Base-by-base conservation (phyloP, 2,329 filamentous ascomycete species). In the Hymenoscyphus repandus region DNA sequence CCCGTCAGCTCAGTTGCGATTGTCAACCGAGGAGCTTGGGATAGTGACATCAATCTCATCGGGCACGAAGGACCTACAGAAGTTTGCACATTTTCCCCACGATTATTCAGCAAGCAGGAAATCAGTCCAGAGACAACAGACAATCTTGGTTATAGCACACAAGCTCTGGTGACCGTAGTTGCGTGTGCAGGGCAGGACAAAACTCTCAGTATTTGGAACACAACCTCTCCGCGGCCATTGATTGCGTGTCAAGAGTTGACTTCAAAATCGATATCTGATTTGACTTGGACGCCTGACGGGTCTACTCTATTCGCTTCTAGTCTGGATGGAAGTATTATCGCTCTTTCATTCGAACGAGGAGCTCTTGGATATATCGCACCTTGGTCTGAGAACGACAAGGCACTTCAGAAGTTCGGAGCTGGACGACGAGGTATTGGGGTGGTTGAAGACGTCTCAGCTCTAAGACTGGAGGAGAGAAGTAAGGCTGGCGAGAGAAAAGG, bases 1-100 rank as follows among this genome's bases (percentile, higher is more conserved):
- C 95, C 93, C 1, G 93, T 99, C 20, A 96, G 90, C 71, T 96
- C 92, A 0, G 92, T 97, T 31, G 92, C 93, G 4, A 97, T 99
- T 52, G 90, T 99, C 50, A 90, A 93, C 65, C 86, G 93, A 60
- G 86, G 88, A 15, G 81, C 82, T 34, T 99, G 95, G 93, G 90
- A 96, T 63, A 90, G 90, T 57, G 90, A 99, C 64, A 97, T 97
- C 71, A 96, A 96, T 67, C 70, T 99, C 53, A 96, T 99, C 54
- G 93, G 93, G 7, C 93, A 99, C 66, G 93, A 99, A 74, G 92
- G 89, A 0, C 93, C 93, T 0, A 93, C 95, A 0, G 93, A 99
- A 71, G 93, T 99, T 2, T 96, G 92, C 74, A 89, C 93, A 58
- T 99, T 99, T 68, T 96, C 93, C 1, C 95, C 95, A 0, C 79